These are phyloP conservation scores for Aspergillus sp. DNA, from an alignment of 2,329 filamentous ascomycete genomes.

Conservation along the genomic window DNA sequence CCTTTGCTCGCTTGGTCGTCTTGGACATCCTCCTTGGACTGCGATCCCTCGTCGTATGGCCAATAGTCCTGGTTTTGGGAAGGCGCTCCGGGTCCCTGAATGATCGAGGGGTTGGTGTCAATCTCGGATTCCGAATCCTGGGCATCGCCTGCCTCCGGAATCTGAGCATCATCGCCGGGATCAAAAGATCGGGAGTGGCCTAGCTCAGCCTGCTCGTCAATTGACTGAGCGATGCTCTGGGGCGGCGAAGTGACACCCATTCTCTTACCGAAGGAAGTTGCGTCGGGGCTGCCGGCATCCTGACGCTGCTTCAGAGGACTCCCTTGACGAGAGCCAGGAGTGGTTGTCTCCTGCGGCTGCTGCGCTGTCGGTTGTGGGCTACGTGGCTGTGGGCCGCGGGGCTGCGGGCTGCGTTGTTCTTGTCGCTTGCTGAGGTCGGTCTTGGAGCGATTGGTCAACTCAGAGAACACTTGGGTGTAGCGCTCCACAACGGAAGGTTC, in stretches of 20 bases:
- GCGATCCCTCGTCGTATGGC: constrained; percentile 49
- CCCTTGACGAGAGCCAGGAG: constrained; percentile 27
- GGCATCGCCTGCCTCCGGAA: constrained; percentile 68
- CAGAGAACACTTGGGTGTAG: constrained; percentile 40
- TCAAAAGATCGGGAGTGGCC: constrained; percentile 18
- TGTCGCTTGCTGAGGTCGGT: constrained; percentile 36
- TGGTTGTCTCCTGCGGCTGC: neutral
- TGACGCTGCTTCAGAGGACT: constrained; percentile 43
- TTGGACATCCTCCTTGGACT: constrained; percentile 36
- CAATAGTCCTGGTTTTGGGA: constrained; percentile 47
- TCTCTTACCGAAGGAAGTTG: constrained; percentile 33
- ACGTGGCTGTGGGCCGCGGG: constrained; percentile 10
- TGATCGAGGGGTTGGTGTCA: constrained; percentile 76
- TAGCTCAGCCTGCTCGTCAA: constrained; percentile 24
- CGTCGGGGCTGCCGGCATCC: constrained; percentile 29
- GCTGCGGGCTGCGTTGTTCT: constrained; percentile 20
- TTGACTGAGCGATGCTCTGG: constrained; percentile 48
- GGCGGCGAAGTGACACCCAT: constrained; percentile 45
- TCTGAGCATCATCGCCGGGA: constrained; percentile 51
- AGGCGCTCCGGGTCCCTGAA: constrained; percentile 60
- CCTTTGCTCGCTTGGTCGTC: constrained; percentile 46
- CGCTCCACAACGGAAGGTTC: constrained; percentile 71
- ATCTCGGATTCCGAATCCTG: constrained; percentile 54
- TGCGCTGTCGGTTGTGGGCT: constrained; percentile 12
- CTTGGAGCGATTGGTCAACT: constrained; percentile 37